Percentiles rank a stretch among this genome's conserved stretches.
phyloP scores from a whole-genome alignment of 2,329 filamentous ascomycete species.

The Coniella lustricola region DNA sequence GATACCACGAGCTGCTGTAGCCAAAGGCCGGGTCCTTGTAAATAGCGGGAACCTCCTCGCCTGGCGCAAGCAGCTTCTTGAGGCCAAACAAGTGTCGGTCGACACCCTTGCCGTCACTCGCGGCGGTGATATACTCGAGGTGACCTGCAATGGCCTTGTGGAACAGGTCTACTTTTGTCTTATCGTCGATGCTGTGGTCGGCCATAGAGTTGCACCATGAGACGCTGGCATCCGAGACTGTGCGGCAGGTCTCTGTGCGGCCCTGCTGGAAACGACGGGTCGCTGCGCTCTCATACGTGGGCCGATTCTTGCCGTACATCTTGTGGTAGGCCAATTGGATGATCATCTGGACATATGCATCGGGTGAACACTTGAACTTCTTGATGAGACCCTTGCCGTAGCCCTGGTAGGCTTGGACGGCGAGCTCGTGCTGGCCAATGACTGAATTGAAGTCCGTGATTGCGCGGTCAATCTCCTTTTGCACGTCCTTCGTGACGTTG shows the following conservation, averaged over 20 bases:
- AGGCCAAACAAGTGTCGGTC: slow-evolving; percentile 96
- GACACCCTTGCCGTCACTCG: slow-evolving; percentile 86
- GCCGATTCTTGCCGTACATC: slow-evolving; percentile 97
- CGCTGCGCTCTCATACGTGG: slow-evolving; percentile 94
- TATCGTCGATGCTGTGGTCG: slow-evolving; percentile 56
- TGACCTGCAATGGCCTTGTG: slow-evolving; percentile 75
- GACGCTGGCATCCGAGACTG: slow-evolving; percentile 83
- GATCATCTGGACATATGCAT: slow-evolving; percentile 96
- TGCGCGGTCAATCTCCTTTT: slow-evolving; percentile 72
- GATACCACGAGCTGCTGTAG: slow-evolving; percentile 84
- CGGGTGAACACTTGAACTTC: slow-evolving; percentile 97
- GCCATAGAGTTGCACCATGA: slow-evolving; percentile 85
- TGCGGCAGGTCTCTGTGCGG: slow-evolving; percentile 90
- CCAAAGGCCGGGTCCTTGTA: slow-evolving; percentile 80
- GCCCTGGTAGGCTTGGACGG: slow-evolving; percentile 91
- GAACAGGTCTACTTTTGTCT: slow-evolving; percentile 67
- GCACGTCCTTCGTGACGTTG: slow-evolving; percentile 64
- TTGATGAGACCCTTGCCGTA: slow-evolving; percentile 99
- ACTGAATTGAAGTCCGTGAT: slow-evolving; percentile 70
- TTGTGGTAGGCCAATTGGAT: slow-evolving; percentile 98
- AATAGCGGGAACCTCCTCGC: slow-evolving; percentile 73
- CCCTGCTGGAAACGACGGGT: slow-evolving; percentile 94
- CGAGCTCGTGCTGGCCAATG: slow-evolving; percentile 82
- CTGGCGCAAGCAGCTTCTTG: slow-evolving; percentile 78
- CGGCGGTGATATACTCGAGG: slow-evolving; percentile 83